Evolutionary conservation across 1,139 yeast species (phyloP).

Genomic region (Pichia sp.): DNA sequence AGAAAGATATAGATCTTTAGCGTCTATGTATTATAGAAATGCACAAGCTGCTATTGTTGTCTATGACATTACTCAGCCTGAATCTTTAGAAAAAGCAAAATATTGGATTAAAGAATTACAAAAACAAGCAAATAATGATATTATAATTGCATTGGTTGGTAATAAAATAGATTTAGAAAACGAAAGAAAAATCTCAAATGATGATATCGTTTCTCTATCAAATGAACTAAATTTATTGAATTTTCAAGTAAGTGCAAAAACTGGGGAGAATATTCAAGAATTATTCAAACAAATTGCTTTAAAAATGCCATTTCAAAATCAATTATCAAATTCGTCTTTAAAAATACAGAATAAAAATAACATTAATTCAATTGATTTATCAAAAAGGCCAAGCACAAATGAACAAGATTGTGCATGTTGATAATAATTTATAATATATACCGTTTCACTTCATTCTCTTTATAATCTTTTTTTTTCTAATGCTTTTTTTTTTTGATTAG

Average conservation of each 20-base stretch:
- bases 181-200: slow-evolving; percentile 48
- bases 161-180: slow-evolving; percentile 67
- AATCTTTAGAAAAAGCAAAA: slow-evolving; percentile 83
- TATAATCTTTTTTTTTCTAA: not conserved
- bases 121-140: slow-evolving; percentile 78
- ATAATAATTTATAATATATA: not conserved
- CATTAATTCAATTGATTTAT: slow-evolving; percentile 33
- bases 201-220: slow-evolving; percentile 53
- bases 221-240: slow-evolving; percentile 72
- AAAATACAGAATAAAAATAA: not conserved
- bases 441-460: not conserved
- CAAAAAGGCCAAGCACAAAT: slow-evolving; percentile 42
- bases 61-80: slow-evolving; percentile 58
- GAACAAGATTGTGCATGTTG: slow-evolving; percentile 30
- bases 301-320: slow-evolving; percentile 39
- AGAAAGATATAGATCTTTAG: slow-evolving; percentile 73
- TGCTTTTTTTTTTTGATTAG: not conserved
- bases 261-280: slow-evolving; percentile 75
- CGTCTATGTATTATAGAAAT: slow-evolving; percentile 81
- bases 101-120: slow-evolving; percentile 95
- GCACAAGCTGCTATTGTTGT: slow-evolving; percentile 82
- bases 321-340: not conserved
- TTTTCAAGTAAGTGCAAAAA: slow-evolving; percentile 91
- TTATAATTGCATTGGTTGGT: slow-evolving; percentile 81
- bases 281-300: slow-evolving; percentile 81